A percentile compares a stretch with the other conserved stretches of the same genome.
phyloP scores from a whole-genome alignment of 306 rosid genomes.

The Vigna trinervia region DNA sequence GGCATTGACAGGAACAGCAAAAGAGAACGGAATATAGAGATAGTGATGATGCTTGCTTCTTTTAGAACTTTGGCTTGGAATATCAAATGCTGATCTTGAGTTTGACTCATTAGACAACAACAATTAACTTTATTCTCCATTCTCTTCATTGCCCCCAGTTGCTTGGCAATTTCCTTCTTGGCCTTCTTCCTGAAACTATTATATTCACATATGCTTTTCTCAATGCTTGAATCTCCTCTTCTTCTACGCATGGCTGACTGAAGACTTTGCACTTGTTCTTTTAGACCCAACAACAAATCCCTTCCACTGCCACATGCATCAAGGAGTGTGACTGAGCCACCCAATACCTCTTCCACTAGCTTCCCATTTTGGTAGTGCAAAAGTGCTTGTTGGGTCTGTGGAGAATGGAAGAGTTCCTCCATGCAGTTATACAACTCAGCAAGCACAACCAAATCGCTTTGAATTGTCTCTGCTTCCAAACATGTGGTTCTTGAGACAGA shows the following conservation, averaged over 20 bases:
- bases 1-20: constrained; percentile 58
- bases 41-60: constrained; percentile 56
- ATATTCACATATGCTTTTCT: constrained; percentile 49
- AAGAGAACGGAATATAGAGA: constrained; percentile 58
- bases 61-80: constrained; percentile 51
- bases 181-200: constrained; percentile 62
- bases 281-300: constrained; percentile 51
- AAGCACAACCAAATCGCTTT: constrained; percentile 55
- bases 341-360: constrained; percentile 55
- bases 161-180: constrained; percentile 66
- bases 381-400: constrained; percentile 60
- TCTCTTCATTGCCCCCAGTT: constrained; percentile 56
- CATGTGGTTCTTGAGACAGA: constrained; percentile 29
- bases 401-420: constrained; percentile 62
- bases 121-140: constrained; percentile 47
- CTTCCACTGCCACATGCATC: constrained; percentile 64
- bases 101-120: constrained; percentile 33
- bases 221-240: constrained; percentile 56
- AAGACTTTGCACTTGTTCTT: constrained; percentile 62
- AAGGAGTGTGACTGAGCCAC: constrained; percentile 58
- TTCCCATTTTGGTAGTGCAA: constrained; percentile 49
- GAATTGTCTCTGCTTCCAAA: constrained; percentile 48
- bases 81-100: constrained; percentile 45
- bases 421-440: constrained; percentile 62
- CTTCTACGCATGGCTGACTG: constrained; percentile 69